Percentiles rank a stretch among this genome's conserved stretches.
These are phyloP conservation scores for Afroboletus lepidellus DNA, from an alignment of 1,284 basidiomycete species.

Conservation along the genomic window DNA sequence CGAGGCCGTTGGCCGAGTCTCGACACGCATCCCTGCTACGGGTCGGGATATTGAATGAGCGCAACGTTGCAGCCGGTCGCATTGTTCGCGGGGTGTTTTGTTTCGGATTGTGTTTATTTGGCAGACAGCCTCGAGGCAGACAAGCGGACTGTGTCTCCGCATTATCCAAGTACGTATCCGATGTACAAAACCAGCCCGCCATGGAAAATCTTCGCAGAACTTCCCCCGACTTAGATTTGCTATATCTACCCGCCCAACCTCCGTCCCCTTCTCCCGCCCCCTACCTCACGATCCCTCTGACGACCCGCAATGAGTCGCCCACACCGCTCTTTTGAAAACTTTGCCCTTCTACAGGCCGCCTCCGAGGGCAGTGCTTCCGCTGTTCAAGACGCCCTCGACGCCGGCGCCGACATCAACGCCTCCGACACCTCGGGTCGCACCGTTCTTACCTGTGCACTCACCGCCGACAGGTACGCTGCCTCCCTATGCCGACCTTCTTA, in stretches of 20 bases:
- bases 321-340: constrained; percentile 45
- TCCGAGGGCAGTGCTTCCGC: constrained; percentile 53
- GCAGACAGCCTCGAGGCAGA: constrained; percentile 30
- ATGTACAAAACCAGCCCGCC: constrained; percentile 10
- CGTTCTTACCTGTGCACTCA: constrained; percentile 62
- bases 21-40: neutral
- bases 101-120: constrained; percentile 15
- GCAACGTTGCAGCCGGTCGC: neutral
- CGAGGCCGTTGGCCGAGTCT: too few species aligned
- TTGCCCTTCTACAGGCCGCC: constrained; percentile 55
- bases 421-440: constrained; percentile 58
- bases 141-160: constrained; percentile 21
- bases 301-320: constrained; percentile 38
- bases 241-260: constrained; percentile 20
- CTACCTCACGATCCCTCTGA: constrained; percentile 27
- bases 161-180: constrained; percentile 31
- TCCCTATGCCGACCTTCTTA: neutral
- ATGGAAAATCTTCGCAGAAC: constrained; percentile 22
- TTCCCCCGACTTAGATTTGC: constrained; percentile 4
- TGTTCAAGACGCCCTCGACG: constrained; percentile 50
- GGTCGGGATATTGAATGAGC: neutral
- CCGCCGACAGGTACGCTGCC: constrained; percentile 59
- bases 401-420: constrained; percentile 66
- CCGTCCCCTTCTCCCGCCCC: constrained; percentile 1
- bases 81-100: constrained; percentile 9